Percentiles rank a stretch among this genome's conserved stretches.
Conservation (phyloP, 2,329 filamentous ascomycete species). For the Talaromyces sp. region DNA sequence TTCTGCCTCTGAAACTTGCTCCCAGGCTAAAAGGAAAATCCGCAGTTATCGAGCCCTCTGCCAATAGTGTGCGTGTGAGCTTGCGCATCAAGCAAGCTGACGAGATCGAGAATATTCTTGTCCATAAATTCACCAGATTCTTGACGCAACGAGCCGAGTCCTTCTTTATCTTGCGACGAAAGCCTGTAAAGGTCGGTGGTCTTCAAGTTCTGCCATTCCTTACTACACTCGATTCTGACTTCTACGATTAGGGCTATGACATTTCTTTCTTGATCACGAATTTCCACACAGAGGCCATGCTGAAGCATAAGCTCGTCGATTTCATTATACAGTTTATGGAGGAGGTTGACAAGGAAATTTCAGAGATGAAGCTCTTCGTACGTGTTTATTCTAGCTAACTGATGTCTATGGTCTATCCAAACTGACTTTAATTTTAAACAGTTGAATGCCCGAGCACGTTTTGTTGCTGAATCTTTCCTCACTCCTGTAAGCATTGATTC, state of each 20-base stretch:
- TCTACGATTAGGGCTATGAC: slow-evolving; percentile 73
- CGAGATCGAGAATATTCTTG: slow-evolving; percentile 95
- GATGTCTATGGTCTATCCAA: slow-evolving; percentile 12
- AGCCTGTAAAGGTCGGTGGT: slow-evolving; percentile 76
- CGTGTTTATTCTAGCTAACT: slow-evolving; percentile 29
- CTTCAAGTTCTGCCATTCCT: neutral
- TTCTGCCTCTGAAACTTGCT: neutral
- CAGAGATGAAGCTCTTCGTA: slow-evolving; percentile 99
- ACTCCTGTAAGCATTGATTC: slow-evolving; percentile 63
- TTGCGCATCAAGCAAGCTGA: slow-evolving; percentile 99
- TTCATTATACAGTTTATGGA: slow-evolving; percentile 99
- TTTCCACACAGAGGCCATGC: slow-evolving; percentile 96
- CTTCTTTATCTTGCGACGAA: slow-evolving; percentile 93
- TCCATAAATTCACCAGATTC: slow-evolving; percentile 98
- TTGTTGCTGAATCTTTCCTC: slow-evolving; percentile 96
- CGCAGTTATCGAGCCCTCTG: slow-evolving; percentile 77
- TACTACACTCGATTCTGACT: neutral
- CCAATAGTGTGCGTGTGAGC: slow-evolving; percentile 95
- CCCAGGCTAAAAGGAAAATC: neutral
- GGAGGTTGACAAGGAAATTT: slow-evolving; percentile 99
- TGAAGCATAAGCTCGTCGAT: slow-evolving; percentile 98
- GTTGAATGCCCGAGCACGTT: slow-evolving; percentile 94
- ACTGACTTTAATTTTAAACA: slow-evolving; percentile 38
- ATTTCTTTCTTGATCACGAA: slow-evolving; percentile 99
- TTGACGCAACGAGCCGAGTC: slow-evolving; percentile 92